phyloP scores from a whole-genome alignment of 2,329 filamentous ascomycete species.

The Talaromyces marneffei region DNA sequence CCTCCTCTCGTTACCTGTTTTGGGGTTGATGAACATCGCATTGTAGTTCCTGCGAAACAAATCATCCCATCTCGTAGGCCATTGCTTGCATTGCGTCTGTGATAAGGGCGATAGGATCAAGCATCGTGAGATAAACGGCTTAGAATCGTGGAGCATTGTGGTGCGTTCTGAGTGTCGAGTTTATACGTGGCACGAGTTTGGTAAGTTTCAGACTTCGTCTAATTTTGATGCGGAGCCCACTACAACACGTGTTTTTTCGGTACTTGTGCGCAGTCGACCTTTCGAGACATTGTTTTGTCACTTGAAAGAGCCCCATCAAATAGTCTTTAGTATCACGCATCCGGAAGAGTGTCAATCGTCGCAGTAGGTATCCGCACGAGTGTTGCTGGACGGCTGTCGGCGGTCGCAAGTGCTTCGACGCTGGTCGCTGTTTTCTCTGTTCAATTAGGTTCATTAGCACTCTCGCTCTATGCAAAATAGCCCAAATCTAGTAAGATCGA shows the following conservation, averaged over 20 bases:
- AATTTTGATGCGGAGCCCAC: background rate
- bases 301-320: background rate
- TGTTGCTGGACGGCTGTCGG: constrained; percentile 32
- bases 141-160: background rate
- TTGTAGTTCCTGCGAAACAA: background rate
- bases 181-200: background rate
- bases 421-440: constrained; percentile 12
- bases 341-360: constrained; percentile 18
- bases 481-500: background rate
- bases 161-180: background rate
- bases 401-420: background rate
- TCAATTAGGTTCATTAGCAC: background rate
- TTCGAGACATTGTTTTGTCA: background rate
- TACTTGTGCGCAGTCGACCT: background rate
- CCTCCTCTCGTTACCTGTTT: background rate
- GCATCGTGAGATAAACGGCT: no score
- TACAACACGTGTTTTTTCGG: background rate
- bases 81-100: background rate
- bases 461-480: background rate
- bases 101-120: background rate
- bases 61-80: background rate
- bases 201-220: background rate
- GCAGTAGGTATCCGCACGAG: constrained; percentile 39
- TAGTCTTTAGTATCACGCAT: background rate
- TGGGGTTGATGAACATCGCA: background rate